A percentile compares a stretch with the other conserved stretches of the same genome.
These are phyloP conservation scores for Russula foetens DNA, from an alignment of 768 basidiomycete species.

Conservation along the genomic window DNA sequence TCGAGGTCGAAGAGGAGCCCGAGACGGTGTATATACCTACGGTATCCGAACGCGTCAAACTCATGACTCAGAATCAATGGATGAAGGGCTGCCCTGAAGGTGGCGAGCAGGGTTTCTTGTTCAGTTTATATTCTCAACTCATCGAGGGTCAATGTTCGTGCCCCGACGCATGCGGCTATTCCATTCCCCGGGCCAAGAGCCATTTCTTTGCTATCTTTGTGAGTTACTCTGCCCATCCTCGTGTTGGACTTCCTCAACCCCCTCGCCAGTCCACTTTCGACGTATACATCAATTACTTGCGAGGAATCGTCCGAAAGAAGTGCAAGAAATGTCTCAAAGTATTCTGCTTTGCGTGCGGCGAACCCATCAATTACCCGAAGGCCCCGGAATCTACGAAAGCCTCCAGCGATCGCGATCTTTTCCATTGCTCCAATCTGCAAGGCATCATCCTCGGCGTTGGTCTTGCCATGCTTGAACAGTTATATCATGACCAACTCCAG, in stretches of 20 bases:
- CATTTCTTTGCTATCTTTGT: constrained; percentile 84
- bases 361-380: constrained; percentile 27
- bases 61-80: constrained; percentile 89
- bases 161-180: constrained; percentile 65
- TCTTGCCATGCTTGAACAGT: constrained; percentile 73
- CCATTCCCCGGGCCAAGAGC: constrained; percentile 51
- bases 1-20: constrained; percentile 81
- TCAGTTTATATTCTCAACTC: constrained; percentile 73
- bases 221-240: constrained; percentile 31
- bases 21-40: constrained; percentile 39
- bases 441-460: constrained; percentile 90
- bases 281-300: constrained; percentile 58
- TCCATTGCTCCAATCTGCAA: constrained; percentile 87
- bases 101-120: constrained; percentile 82
- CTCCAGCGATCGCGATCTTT: constrained; percentile 49
- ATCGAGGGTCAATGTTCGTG: constrained; percentile 56
- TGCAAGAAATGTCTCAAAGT: constrained; percentile 37
- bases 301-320: constrained; percentile 43
- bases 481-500: constrained; percentile 50
- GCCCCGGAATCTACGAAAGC: constrained; percentile 24
- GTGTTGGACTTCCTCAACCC: constrained; percentile 5
- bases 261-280: constrained; percentile 59
- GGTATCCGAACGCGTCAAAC: constrained; percentile 40
- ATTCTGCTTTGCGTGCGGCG: constrained; percentile 43
- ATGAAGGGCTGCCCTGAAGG: constrained; percentile 97